A percentile compares a stretch with the other conserved stretches of the same genome.
Conservation (phyloP, 2,329 filamentous ascomycete genomes). For the Tolypocladium ophioglossoides region DNA sequence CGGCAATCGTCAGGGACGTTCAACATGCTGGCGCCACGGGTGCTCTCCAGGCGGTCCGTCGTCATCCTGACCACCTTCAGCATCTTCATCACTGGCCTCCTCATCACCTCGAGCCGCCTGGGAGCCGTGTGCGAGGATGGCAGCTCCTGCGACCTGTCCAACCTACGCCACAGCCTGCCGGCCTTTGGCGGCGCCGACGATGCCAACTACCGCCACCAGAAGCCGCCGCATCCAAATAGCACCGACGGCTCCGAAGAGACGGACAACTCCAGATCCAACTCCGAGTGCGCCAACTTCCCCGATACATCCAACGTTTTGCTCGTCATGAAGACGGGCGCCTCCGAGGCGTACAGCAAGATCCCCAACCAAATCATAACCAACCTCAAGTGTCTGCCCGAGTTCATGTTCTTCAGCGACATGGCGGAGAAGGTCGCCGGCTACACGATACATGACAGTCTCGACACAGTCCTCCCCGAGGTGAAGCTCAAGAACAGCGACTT, state of each 20-base stretch:
- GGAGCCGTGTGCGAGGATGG: conserved; percentile 17
- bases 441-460: conserved; percentile 34
- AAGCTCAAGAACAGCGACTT: conserved; percentile 39
- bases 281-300: conserved; percentile 27
- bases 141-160: conserved; percentile 12
- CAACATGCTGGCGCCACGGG: conserved; percentile 10
- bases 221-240: background rate
- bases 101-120: conserved; percentile 21
- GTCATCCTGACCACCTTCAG: conserved; percentile 14
- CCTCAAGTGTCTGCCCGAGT: conserved; percentile 37
- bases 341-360: conserved; percentile 39
- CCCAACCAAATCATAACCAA: conserved; percentile 44
- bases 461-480: conserved; percentile 29
- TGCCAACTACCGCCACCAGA: no score
- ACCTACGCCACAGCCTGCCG: conserved; percentile 3
- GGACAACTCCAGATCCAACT: conserved; percentile 8
- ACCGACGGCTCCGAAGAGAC: conserved; percentile 1
- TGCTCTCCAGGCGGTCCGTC: conserved; percentile 18
- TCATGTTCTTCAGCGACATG: conserved; percentile 49
- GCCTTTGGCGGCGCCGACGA: background rate
- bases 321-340: conserved; percentile 48
- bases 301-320: conserved; percentile 36
- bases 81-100: conserved; percentile 18
- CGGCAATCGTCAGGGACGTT: background rate
- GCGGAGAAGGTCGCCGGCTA: conserved; percentile 34